phyloP scores from a whole-genome alignment of 306 rosid genomes.

The Casuarina cunninghamiana region DNA sequence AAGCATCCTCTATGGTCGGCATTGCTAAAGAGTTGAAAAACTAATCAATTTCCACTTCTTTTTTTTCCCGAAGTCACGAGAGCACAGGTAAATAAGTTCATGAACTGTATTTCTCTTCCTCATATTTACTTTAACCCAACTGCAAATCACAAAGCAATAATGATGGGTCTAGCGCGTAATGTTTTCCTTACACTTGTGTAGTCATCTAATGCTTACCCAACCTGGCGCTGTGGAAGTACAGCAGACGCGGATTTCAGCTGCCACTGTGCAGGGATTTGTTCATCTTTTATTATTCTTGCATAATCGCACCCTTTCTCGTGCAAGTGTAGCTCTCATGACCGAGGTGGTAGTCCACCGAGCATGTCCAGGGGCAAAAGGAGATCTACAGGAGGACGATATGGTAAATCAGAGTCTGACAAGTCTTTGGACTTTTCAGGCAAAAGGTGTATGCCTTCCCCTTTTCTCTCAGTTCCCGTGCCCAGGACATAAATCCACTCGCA shows the following conservation, averaged over 20 bases:
- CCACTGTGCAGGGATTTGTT: background rate
- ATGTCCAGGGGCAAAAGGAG: no score
- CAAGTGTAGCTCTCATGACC: no score
- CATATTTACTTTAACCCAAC: no score
- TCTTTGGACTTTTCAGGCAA: conserved; percentile 14
- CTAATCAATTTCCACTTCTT: background rate
- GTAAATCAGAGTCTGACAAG: conserved; percentile 23
- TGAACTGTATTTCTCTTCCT: no score
- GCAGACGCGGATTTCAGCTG: no score
- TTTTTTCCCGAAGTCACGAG: no score
- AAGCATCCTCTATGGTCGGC: background rate
- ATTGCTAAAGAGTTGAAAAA: background rate
- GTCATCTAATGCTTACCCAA: background rate
- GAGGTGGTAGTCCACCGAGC: no score
- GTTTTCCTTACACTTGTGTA: no score
- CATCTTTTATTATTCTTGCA: background rate
- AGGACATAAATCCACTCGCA: background rate
- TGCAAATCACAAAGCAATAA: no score
- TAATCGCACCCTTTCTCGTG: background rate
- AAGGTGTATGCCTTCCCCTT: background rate
- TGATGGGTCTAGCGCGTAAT: no score
- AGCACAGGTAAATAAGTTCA: no score
- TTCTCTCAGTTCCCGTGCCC: background rate
- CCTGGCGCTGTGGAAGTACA: background rate
- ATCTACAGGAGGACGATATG: no score